Percentiles rank a stretch among this genome's conserved stretches.
Evolutionary conservation across 768 basidiomycete species (phyloP).

Genomic region (Pisolithus sp.): DNA sequence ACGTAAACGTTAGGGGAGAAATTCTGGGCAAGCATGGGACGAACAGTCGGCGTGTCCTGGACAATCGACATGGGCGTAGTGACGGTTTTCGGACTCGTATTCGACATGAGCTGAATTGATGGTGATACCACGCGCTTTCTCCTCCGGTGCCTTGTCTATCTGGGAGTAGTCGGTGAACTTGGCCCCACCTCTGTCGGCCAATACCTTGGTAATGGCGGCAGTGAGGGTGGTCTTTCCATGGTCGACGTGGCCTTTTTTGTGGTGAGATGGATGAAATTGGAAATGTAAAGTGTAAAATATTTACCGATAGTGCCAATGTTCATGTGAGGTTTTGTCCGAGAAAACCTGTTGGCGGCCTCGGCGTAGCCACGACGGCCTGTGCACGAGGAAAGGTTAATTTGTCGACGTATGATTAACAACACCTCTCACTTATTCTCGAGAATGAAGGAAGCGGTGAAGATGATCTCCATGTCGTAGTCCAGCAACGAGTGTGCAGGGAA

Average conservation of each 20-base stretch:
- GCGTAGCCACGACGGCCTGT: slow-evolving; percentile 58
- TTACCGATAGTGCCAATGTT: slow-evolving; percentile 91
- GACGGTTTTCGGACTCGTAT: slow-evolving; percentile 85
- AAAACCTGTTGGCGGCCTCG: slow-evolving; percentile 52
- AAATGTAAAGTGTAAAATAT: background rate
- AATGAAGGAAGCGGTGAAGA: slow-evolving; percentile 3
- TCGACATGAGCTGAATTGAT: slow-evolving; percentile 99
- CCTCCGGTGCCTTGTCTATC: slow-evolving; percentile 99
- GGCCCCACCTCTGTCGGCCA: slow-evolving; percentile 67
- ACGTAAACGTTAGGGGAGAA: slow-evolving; percentile 4
- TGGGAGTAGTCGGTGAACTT: slow-evolving; percentile 92
- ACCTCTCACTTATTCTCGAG: slow-evolving; percentile 10
- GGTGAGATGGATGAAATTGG: slow-evolving; percentile 12
- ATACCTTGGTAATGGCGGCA: slow-evolving; percentile 91
- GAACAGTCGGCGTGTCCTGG: slow-evolving; percentile 92
- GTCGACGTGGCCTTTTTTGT: slow-evolving; percentile 74
- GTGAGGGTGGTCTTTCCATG: slow-evolving; percentile 98
- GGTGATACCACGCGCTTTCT: slow-evolving; percentile 98
- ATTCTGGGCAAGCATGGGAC: slow-evolving; percentile 18
- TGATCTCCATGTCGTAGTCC: slow-evolving; percentile 8
- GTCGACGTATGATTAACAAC: slow-evolving; percentile 22
- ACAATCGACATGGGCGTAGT: slow-evolving; percentile 98
- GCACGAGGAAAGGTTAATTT: background rate
- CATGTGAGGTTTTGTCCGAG: slow-evolving; percentile 83
- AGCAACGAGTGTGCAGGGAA: slow-evolving; percentile 12